These are phyloP conservation scores for Trypanosoma rangeli DNA, from an alignment of 208 protist genomes.

Conservation along the genomic window DNA sequence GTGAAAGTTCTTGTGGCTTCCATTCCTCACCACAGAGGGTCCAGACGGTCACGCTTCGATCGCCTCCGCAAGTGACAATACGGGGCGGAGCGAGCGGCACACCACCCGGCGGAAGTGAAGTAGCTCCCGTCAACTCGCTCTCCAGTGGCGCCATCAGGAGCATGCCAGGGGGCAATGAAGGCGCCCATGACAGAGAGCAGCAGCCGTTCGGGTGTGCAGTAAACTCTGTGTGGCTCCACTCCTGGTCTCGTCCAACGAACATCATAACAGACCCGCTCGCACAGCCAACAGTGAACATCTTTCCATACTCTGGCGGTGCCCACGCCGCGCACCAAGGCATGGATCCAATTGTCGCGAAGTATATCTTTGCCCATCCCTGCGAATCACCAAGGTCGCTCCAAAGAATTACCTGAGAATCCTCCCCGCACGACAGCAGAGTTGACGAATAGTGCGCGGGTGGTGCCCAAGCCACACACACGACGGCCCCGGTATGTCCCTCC, in stretches of 20 bases:
- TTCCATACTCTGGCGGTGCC: conserved; percentile 78
- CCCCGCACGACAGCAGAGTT: conserved; percentile 65
- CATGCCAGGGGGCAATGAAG: conserved; percentile 64
- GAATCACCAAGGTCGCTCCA: conserved; percentile 54
- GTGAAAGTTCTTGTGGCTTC: conserved; percentile 45
- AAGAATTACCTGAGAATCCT: conserved; percentile 47
- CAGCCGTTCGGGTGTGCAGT: conserved; percentile 49
- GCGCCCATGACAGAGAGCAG: conserved; percentile 59
- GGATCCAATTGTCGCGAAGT: conserved; percentile 40
- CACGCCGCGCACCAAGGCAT: conserved; percentile 68
- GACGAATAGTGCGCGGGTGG: conserved; percentile 54
- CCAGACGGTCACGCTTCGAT: conserved; percentile 60
- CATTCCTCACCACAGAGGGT: conserved; percentile 47
- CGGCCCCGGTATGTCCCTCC: conserved; percentile 35
- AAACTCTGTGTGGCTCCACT: conserved; percentile 68
- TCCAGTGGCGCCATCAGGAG: conserved; percentile 70
- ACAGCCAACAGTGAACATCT: conserved; percentile 77
- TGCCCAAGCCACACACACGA: conserved; percentile 79
- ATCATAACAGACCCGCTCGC: conserved; percentile 62
- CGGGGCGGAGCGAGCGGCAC: conserved; percentile 60
- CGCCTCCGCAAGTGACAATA: conserved; percentile 75
- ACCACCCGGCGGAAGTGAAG: background rate
- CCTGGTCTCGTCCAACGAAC: conserved; percentile 56
- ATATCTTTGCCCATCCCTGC: conserved; percentile 60
- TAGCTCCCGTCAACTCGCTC: conserved; percentile 25